Evolutionary conservation across 768 basidiomycete genomes (phyloP).

Genomic region (Mycena galopus): DNA sequence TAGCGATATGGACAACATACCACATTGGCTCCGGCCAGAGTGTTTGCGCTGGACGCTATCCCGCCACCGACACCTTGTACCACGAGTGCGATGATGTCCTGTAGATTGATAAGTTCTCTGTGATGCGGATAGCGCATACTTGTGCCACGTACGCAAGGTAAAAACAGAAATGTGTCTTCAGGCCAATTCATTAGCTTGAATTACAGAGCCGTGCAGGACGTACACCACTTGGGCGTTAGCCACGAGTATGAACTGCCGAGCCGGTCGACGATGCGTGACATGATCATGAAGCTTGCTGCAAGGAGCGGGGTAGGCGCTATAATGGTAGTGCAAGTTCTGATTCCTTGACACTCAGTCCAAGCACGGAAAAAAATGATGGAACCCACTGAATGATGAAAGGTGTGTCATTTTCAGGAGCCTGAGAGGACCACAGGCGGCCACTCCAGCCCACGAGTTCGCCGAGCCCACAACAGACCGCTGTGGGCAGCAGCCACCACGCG

Average conservation of each 20-base stretch:
- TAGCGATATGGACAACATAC: background rate
- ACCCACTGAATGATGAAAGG: conserved; percentile 58
- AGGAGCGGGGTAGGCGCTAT: conserved; percentile 69
- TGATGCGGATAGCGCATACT: background rate
- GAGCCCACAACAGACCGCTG: conserved; percentile 59
- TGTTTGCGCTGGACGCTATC: background rate
- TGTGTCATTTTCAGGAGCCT: conserved; percentile 32
- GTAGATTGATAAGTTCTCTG: no score
- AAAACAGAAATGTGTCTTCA: conserved; percentile 56
- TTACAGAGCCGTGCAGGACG: conserved; percentile 26
- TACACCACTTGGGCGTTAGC: conserved; percentile 56
- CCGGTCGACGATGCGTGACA: conserved; percentile 57
- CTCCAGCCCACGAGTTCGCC: conserved; percentile 69
- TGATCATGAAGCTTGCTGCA: conserved; percentile 68
- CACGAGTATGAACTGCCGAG: conserved; percentile 65
- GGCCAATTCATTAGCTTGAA: conserved; percentile 24
- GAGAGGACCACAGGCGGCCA: conserved; percentile 63
- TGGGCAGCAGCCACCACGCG: conserved; percentile 67
- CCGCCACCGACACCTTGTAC: conserved; percentile 27
- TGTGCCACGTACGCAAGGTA: conserved; percentile 52
- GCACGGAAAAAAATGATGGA: background rate
- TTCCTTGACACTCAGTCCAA: background rate
- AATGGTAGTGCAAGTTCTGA: conserved; percentile 59
- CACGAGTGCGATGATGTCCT: conserved; percentile 27
- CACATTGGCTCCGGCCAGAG: conserved; percentile 2